phyloP scores from a whole-genome alignment of 495 filamentous ascomycete genomes.

The Aspergillus cavernicola region DNA sequence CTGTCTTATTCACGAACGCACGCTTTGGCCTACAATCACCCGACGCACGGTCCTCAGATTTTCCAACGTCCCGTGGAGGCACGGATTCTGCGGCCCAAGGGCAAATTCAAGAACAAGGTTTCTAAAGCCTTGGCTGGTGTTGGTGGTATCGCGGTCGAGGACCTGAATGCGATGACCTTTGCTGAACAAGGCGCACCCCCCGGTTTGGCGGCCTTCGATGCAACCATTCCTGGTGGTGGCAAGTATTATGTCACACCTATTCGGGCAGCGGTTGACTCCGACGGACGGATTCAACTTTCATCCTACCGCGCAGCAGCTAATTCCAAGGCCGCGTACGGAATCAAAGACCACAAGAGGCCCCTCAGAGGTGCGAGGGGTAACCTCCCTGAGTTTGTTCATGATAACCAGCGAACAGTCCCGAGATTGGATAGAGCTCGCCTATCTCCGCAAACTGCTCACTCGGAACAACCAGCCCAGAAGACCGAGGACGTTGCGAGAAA shows the following conservation, averaged over 20 bases:
- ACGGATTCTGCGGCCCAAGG: constrained; percentile 56
- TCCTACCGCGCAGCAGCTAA: constrained; percentile 42
- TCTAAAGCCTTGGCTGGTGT: constrained; percentile 45
- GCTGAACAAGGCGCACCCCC: constrained; percentile 27
- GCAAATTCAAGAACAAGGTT: constrained; percentile 31
- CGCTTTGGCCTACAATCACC: constrained; percentile 71
- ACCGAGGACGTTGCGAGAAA: constrained; percentile 33
- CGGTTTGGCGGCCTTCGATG: constrained; percentile 51
- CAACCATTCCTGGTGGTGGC: constrained; percentile 57
- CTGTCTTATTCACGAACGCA: constrained; percentile 76
- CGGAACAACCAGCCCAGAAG: neutral
- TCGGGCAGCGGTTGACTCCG: constrained; percentile 54
- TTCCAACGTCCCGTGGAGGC: constrained; percentile 60
- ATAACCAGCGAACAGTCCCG: constrained; percentile 27
- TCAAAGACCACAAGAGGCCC: constrained; percentile 35
- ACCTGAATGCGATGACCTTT: constrained; percentile 39
- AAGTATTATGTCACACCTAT: constrained; percentile 61
- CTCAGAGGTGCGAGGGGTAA: constrained; percentile 7
- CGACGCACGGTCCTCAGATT: constrained; percentile 72
- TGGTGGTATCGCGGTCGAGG: constrained; percentile 48
- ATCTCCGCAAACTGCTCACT: neutral
- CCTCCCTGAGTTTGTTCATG: constrained; percentile 27
- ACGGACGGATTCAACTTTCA: constrained; percentile 53
- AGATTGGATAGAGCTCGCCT: constrained; percentile 27
- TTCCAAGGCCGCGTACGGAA: constrained; percentile 48